Percentiles rank a stretch among this genome's conserved stretches.
Conservation (phyloP, 306 rosid genomes). For the Quercus parvula region DNA sequence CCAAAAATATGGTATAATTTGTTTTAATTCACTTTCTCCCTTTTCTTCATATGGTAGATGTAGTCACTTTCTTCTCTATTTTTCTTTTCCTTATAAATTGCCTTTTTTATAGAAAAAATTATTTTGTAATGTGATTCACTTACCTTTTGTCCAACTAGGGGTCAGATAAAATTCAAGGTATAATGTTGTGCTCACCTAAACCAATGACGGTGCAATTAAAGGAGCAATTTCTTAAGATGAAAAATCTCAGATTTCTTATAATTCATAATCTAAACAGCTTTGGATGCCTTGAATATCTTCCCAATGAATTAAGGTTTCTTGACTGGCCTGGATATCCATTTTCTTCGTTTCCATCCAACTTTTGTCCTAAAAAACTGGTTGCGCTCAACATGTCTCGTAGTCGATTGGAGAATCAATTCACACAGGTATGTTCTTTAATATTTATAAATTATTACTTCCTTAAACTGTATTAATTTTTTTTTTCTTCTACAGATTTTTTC, state of each 20-base stretch:
- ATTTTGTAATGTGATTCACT: slow-evolving; percentile 10
- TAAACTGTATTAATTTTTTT: too few relatives aligned
- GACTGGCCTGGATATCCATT: slow-evolving; percentile 45
- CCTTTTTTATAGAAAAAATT: neutral
- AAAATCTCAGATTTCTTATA: slow-evolving; percentile 30
- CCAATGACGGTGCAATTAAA: slow-evolving; percentile 28
- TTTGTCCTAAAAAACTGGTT: slow-evolving; percentile 34
- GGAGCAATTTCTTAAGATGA: slow-evolving; percentile 30
- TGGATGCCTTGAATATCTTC: slow-evolving; percentile 41
- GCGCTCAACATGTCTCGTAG: slow-evolving; percentile 21
- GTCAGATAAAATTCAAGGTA: slow-evolving; percentile 29
- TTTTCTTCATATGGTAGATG: too few relatives aligned
- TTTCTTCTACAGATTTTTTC: too few relatives aligned
- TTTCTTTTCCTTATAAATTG: too few relatives aligned
- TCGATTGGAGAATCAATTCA: slow-evolving; percentile 26
- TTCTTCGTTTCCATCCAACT: slow-evolving; percentile 32
- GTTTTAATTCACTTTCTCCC: neutral
- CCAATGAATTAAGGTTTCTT: slow-evolving; percentile 39
- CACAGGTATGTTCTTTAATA: slow-evolving; percentile 17
- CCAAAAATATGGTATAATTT: slow-evolving; percentile 9
- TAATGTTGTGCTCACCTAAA: slow-evolving; percentile 28
- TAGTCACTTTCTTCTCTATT: too few relatives aligned
- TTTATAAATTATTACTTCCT: too few relatives aligned
- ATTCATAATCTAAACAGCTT: slow-evolving; percentile 22
- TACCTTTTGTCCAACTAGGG: slow-evolving; percentile 7